phyloP scores from a whole-genome alignment of 139 green algal genomes.

The Coelastrella sp. region DNA sequence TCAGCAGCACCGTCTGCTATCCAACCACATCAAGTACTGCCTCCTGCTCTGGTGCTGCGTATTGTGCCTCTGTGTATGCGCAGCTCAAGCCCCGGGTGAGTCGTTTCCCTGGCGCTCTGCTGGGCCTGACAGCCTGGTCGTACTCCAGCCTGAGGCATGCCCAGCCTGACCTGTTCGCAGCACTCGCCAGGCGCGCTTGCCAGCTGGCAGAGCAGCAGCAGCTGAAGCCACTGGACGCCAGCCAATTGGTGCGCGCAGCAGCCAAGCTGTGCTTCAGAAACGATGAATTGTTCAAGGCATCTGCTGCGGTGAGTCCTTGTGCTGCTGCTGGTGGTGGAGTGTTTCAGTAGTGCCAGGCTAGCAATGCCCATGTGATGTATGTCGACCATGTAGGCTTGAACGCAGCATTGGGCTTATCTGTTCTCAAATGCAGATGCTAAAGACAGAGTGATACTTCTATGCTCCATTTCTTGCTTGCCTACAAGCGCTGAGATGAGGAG shows the following conservation, averaged over 20 bases:
- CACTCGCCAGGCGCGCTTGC: not conserved
- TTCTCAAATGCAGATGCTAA: not conserved
- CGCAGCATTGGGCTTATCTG: too few relatives aligned
- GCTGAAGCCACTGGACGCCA: conserved; percentile 18
- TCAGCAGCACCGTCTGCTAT: too few relatives aligned
- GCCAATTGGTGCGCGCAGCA: conserved; percentile 20
- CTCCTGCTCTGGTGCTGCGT: too few relatives aligned
- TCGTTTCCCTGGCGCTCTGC: not conserved
- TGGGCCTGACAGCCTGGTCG: conserved; percentile 43
- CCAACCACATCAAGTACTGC: too few relatives aligned
- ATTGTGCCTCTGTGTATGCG: not conserved
- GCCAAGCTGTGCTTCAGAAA: conserved; percentile 17
- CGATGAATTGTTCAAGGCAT: not conserved
- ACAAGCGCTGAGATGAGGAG: too few relatives aligned
- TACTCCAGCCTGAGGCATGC: conserved; percentile 8
- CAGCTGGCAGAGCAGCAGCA: not conserved
- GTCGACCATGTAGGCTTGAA: too few relatives aligned
- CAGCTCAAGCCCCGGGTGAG: not conserved
- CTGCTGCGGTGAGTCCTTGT: not conserved
- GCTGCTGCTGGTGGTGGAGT: too few relatives aligned
- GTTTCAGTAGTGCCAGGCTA: too few relatives aligned
- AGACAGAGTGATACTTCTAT: too few relatives aligned
- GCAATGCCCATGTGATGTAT: too few relatives aligned
- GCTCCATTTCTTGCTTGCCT: too few relatives aligned
- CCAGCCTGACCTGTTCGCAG: not conserved